These are phyloP conservation scores for Takashimella tepidaria DNA, from an alignment of 1,284 basidiomycete genomes.

Conservation along the genomic window DNA sequence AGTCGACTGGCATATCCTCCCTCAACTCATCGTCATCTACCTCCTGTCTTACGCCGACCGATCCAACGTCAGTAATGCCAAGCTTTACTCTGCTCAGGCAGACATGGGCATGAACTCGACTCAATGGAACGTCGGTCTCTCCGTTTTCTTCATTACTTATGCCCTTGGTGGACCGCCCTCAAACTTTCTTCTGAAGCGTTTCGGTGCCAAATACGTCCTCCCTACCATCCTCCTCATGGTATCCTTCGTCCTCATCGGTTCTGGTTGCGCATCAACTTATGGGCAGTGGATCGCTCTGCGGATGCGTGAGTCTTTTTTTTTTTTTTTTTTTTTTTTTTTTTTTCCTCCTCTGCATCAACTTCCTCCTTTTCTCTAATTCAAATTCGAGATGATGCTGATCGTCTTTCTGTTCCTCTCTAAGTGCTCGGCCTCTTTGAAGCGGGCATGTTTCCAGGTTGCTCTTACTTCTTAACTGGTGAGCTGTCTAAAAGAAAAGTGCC, in stretches of 20 bases:
- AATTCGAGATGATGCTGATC: too few species aligned
- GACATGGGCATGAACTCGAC: conserved; percentile 14
- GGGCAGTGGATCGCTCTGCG: conserved; percentile 25
- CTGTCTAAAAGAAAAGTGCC: too few species aligned
- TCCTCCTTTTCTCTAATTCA: too few species aligned
- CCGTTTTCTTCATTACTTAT: conserved; percentile 32
- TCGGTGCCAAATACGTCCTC: conserved; percentile 18
- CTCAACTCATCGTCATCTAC: conserved; percentile 27
- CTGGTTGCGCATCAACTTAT: conserved; percentile 15
- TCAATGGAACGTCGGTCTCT: conserved; percentile 27
- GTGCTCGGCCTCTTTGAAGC: background rate
- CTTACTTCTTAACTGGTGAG: background rate
- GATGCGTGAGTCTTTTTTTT: conserved; percentile 13
- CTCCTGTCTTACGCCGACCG: conserved; percentile 45
- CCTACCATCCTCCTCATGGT: conserved; percentile 13
- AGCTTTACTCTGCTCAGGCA: background rate
- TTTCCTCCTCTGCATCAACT: too few species aligned
- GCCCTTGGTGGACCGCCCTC: conserved; percentile 21
- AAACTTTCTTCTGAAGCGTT: conserved; percentile 20
- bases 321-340: too few species aligned
- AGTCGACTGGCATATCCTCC: conserved; percentile 51
- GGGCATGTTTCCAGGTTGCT: background rate
- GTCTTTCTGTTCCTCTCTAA: too few species aligned
- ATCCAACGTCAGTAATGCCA: background rate
- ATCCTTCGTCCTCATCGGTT: conserved; percentile 15